Evolutionary conservation across 495 filamentous ascomycete genomes (phyloP).

Genomic region (Mytilinidion resinicola): DNA sequence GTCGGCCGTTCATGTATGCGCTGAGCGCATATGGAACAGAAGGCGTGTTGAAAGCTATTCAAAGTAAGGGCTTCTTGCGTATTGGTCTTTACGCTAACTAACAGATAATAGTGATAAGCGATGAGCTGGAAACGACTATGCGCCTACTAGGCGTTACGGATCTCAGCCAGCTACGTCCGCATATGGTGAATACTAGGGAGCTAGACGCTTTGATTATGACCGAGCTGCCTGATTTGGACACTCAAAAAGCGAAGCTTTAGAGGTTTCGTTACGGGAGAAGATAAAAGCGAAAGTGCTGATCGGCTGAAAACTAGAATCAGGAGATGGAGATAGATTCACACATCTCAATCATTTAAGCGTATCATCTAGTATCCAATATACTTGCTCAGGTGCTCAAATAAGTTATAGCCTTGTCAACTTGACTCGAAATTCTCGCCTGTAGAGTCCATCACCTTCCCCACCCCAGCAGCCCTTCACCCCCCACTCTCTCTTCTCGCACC

Average conservation of each 20-base stretch:
- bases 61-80: conserved; percentile 11
- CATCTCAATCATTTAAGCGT: no score
- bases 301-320: no score
- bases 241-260: not conserved
- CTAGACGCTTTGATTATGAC: not conserved
- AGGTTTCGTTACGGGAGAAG: no score
- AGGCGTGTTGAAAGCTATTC: conserved; percentile 14
- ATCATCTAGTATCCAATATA: no score
- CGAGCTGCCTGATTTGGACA: not conserved
- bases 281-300: no score
- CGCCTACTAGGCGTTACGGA: conserved; percentile 19
- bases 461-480: no score
- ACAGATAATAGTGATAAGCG: conserved; percentile 11
- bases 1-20: conserved; percentile 19
- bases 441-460: no score
- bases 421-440: no score
- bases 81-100: not conserved
- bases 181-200: conserved; percentile 17
- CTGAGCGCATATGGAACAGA: conserved; percentile 18
- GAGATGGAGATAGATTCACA: no score
- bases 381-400: no score
- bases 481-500: no score
- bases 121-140: conserved; percentile 20
- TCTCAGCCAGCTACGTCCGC: conserved; percentile 10
- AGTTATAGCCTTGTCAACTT: no score